These are phyloP conservation scores for Ogataea dorogensis DNA, from an alignment of 805 yeast species.

Conservation along the genomic window DNA sequence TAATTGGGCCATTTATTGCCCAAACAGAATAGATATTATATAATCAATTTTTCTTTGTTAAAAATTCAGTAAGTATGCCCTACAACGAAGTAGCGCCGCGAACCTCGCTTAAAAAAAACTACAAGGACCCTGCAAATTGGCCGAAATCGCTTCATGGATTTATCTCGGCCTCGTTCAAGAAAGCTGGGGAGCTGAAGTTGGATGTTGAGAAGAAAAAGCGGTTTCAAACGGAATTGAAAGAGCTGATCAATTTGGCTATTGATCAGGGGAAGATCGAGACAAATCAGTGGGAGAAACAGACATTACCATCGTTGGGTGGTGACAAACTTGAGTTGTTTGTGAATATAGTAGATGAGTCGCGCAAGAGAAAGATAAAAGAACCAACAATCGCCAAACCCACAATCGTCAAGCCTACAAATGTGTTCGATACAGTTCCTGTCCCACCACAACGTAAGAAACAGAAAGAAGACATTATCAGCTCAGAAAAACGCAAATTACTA, in stretches of 20 bases:
- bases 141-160: slow-evolving; percentile 54
- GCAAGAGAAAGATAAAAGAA: slow-evolving; percentile 9
- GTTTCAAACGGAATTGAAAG: slow-evolving; percentile 51
- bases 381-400: slow-evolving; percentile 4
- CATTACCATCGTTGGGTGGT: slow-evolving; percentile 43
- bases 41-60: slow-evolving; percentile 1
- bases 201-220: slow-evolving; percentile 30
- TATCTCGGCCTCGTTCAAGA: slow-evolving; percentile 45
- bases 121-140: slow-evolving; percentile 43
- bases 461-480: slow-evolving; percentile 22
- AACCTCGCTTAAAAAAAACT: slow-evolving; percentile 22
- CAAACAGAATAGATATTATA: slow-evolving; percentile 1
- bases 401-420: slow-evolving; percentile 12
- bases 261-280: slow-evolving; percentile 41
- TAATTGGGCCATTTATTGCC: slow-evolving; percentile 23
- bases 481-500: slow-evolving; percentile 38
- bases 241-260: slow-evolving; percentile 48
- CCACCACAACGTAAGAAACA: slow-evolving; percentile 1
- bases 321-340: slow-evolving; percentile 22
- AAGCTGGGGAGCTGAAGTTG: slow-evolving; percentile 38
- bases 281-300: slow-evolving; percentile 54
- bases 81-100: slow-evolving; percentile 26
- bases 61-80: slow-evolving; percentile 11
- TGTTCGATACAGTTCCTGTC: slow-evolving; percentile 13
- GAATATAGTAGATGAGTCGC: slow-evolving; percentile 9